Evolutionary conservation across 768 basidiomycete species (phyloP).

Genomic region (Lepiota venenata): DNA sequence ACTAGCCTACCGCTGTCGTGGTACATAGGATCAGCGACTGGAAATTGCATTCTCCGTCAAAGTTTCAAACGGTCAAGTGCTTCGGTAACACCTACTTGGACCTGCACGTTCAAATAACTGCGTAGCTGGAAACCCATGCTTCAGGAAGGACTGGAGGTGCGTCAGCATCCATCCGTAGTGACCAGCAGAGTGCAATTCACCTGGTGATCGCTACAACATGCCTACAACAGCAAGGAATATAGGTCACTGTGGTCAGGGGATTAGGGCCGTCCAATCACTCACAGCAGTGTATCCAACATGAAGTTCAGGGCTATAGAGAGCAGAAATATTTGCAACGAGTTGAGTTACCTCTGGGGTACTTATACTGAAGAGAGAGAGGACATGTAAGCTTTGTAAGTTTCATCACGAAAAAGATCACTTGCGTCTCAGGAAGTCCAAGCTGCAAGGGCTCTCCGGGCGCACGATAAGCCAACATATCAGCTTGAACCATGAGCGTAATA

Average conservation of each 20-base stretch:
- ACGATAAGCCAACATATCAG: constrained; percentile 90
- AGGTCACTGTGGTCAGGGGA: background rate
- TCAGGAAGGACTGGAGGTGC: constrained; percentile 61
- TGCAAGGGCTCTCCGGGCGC: constrained; percentile 76
- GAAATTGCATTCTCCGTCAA: background rate
- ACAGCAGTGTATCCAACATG: constrained; percentile 64
- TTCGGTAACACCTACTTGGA: constrained; percentile 41
- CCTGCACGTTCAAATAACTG: constrained; percentile 89
- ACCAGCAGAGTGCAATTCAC: constrained; percentile 24
- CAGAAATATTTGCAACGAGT: constrained; percentile 71
- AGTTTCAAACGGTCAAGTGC: background rate
- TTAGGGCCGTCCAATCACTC: constrained; percentile 18
- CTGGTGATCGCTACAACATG: constrained; percentile 93
- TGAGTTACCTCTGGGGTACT: constrained; percentile 75
- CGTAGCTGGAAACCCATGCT: constrained; percentile 82
- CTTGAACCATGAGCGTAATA: constrained; percentile 82
- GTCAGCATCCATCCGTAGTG: background rate
- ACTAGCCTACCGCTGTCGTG: constrained; percentile 65
- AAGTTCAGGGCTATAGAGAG: constrained; percentile 79
- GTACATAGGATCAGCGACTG: constrained; percentile 87
- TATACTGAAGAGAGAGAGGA: constrained; percentile 44
- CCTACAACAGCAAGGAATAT: constrained; percentile 30
- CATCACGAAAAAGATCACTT: constrained; percentile 19
- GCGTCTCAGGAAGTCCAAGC: constrained; percentile 76
- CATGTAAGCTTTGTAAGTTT: background rate